Conservation (phyloP, 202 grass and related monocot species). For the Sporobolus alterniflorus region DNA sequence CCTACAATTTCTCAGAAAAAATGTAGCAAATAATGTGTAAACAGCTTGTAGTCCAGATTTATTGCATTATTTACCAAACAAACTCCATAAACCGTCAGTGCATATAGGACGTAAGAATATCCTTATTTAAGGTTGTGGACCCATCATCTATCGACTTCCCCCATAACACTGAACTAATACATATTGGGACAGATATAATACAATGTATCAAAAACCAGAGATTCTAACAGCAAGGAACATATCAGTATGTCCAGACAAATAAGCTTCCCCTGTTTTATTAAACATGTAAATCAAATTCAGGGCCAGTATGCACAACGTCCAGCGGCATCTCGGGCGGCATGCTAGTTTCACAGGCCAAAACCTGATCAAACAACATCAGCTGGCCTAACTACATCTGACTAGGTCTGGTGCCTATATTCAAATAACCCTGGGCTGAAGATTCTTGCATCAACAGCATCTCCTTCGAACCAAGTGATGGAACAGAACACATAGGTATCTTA, state of each 20-base stretch:
- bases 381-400: not conserved
- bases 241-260: not conserved
- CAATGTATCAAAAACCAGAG: not conserved
- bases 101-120: not conserved
- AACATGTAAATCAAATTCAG: not conserved
- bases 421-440: not conserved
- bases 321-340: not conserved
- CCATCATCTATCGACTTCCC: not conserved
- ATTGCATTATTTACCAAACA: not conserved
- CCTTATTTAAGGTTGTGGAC: not conserved
- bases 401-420: not conserved
- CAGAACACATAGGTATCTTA: not conserved
- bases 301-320: not conserved
- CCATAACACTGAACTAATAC: not conserved
- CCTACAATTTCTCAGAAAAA: not conserved
- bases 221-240: not conserved
- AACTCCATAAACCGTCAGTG: not conserved
- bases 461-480: not conserved
- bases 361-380: not conserved
- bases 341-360: not conserved
- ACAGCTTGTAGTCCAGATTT: not conserved
- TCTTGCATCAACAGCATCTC: not conserved
- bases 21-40: not conserved
- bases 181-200: not conserved
- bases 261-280: not conserved